Evolutionary conservation across 441 rosid species (phyloP).

Genomic region (Jatropha podagrica): DNA sequence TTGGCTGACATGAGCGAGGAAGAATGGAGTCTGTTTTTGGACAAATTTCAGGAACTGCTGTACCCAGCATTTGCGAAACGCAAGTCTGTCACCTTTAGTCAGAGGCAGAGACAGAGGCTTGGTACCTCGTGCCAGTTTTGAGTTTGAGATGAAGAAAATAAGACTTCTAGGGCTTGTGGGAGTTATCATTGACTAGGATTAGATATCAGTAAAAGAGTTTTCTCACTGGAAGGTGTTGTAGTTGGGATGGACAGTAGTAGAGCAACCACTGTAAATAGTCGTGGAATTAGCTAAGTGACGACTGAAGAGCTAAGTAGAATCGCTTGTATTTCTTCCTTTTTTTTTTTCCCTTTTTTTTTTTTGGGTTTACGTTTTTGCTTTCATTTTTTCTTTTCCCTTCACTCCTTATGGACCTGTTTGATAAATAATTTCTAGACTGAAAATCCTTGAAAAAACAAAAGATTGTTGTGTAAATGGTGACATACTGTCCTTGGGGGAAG

Average conservation of each 20-base stretch:
- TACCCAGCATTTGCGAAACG: constrained; percentile 66
- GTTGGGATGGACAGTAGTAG: constrained; percentile 24
- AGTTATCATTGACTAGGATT: constrained; percentile 27
- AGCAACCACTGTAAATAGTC: constrained; percentile 50
- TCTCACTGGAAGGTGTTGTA: constrained; percentile 26
- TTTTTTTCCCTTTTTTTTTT: constrained; percentile 7
- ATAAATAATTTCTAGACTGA: constrained; percentile 63
- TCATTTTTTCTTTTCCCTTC: constrained; percentile 6
- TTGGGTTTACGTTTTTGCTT: constrained; percentile 3
- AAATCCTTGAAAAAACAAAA: constrained; percentile 3
- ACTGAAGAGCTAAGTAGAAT: constrained; percentile 30
- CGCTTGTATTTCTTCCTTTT: constrained; percentile 28
- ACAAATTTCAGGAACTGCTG: constrained; percentile 71
- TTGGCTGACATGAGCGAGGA: constrained; percentile 80
- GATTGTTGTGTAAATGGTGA: constrained; percentile 30
- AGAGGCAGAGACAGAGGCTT: constrained; percentile 90
- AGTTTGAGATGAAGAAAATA: constrained; percentile 27
- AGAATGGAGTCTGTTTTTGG: constrained; percentile 72
- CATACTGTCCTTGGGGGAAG: background rate
- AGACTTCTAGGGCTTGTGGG: constrained; percentile 32
- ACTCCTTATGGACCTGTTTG: constrained; percentile 35
- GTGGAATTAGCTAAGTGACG: constrained; percentile 33
- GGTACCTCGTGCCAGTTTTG: constrained; percentile 99
- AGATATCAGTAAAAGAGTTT: constrained; percentile 32
- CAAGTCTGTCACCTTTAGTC: constrained; percentile 60